Base-by-base conservation (phyloP, 164 flowering plant species). In the Dillenia suffruticosa region DNA sequence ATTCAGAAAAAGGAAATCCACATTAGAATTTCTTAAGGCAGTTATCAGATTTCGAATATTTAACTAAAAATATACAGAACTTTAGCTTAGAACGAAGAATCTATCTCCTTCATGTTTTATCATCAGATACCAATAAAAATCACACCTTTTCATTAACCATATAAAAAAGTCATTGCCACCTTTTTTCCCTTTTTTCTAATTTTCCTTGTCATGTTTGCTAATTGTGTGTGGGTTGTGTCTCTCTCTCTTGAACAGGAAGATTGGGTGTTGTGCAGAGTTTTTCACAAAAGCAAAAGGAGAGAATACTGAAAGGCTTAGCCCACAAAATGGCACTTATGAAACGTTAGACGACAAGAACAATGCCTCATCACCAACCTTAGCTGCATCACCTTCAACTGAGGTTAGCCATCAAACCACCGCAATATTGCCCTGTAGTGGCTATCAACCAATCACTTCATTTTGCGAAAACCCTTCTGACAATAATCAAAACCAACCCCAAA, bases 251-350 rank as follows among this genome's bases (percentile, higher is more conserved):
- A 51, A 48, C 89, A 90, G 94, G 96, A 89, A 66, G 90, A 90
- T 59, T 90, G 97, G 96, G 96, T 87, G 19, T 62, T 90, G 55
- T 90, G 96, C 48, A 79, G 93, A 78, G 96, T 85, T 2, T 90
- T 90, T 50, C 76, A 78, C 78, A 84, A 85, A 56, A 63, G 77
- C 80, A 83, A 78, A n/a, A 44, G 76, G 67, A 63, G 84, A 77
- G 49, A 48, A 54, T 17, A 54, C 51, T 62, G 52, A 14, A 44
- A 65, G 54, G 12, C 43, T 26, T 13, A 70, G 64, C 57, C 52
- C 71, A 7, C 67, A 71, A 19, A 57, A 65, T 54, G 67, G 40
- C 40, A 32, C 40, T 32, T 32, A 32, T 32, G 40, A 32, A 74
- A 56, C 68, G 51, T 46, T 73, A 77, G 45, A 63, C 63, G 44